phyloP scores from a whole-genome alignment of 441 rosid genomes.

The Hypseocharis bilobata region DNA sequence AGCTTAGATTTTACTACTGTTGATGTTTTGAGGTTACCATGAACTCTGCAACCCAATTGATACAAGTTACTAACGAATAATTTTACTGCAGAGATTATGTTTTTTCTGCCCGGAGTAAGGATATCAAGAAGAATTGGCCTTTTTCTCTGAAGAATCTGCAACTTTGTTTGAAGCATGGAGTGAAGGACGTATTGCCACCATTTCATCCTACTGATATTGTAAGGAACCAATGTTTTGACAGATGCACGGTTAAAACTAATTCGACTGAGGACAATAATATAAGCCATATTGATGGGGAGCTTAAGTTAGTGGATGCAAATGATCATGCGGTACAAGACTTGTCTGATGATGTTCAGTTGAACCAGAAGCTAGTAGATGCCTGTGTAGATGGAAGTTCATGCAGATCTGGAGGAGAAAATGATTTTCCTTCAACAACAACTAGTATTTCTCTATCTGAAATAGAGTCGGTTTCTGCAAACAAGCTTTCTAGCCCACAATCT shows the following conservation, averaged over 20 bases:
- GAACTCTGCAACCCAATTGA: slow-evolving; percentile 7
- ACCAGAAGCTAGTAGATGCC: slow-evolving; percentile 25
- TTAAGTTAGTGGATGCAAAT: slow-evolving; percentile 20
- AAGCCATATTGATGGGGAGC: slow-evolving; percentile 25
- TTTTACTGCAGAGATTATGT: slow-evolving; percentile 78
- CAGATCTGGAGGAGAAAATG: slow-evolving; percentile 48
- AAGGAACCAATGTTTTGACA: slow-evolving; percentile 34
- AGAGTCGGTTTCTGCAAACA: slow-evolving; percentile 35
- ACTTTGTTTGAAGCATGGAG: slow-evolving; percentile 73
- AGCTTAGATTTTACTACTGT: not conserved
- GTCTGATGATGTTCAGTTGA: slow-evolving; percentile 26
- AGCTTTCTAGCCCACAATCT: slow-evolving; percentile 32
- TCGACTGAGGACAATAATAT: slow-evolving; percentile 26
- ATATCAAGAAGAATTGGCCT: slow-evolving; percentile 86
- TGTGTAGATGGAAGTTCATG: slow-evolving; percentile 37
- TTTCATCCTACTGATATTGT: slow-evolving; percentile 45
- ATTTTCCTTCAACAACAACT: slow-evolving; percentile 45
- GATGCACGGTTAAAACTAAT: slow-evolving; percentile 31
- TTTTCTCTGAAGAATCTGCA: slow-evolving; percentile 63
- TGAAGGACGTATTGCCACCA: slow-evolving; percentile 75
- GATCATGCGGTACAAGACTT: slow-evolving; percentile 23
- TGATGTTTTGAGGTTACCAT: not conserved
- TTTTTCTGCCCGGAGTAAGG: slow-evolving; percentile 51
- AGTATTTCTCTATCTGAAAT: slow-evolving; percentile 43
- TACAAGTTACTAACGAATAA: slow-evolving; percentile 20